Evolutionary conservation across 2,329 filamentous ascomycete species (phyloP).

Genomic region (Colletotrichum sp.): DNA sequence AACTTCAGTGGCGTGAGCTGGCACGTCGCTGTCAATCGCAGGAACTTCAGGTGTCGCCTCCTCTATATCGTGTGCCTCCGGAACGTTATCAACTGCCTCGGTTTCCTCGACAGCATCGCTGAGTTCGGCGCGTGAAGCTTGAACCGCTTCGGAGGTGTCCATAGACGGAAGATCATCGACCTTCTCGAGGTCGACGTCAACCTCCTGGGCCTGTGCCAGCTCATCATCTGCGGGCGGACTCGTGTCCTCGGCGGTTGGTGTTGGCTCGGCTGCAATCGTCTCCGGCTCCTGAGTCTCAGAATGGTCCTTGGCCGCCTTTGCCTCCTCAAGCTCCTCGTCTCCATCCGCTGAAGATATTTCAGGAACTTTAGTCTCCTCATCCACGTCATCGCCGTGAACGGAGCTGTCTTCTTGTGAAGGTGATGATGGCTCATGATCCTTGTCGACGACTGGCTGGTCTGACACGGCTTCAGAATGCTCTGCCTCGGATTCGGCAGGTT

Average conservation of each 20-base stretch:
- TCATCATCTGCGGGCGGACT: background rate
- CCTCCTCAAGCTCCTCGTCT: background rate
- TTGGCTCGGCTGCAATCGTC: background rate
- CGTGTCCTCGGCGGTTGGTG: background rate
- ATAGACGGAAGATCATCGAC: background rate
- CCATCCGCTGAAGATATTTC: background rate
- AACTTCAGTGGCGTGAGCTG: background rate
- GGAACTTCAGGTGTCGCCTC: background rate
- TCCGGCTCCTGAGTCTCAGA: background rate
- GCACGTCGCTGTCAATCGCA: background rate
- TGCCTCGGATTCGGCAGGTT: background rate
- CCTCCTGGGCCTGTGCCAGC: background rate
- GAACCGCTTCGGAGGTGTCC: background rate
- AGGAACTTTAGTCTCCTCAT: background rate
- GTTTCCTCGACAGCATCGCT: background rate
- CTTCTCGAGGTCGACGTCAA: background rate
- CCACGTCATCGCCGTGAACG: background rate
- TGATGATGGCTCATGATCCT: background rate
- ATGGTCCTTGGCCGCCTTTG: background rate
- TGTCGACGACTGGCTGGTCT: background rate
- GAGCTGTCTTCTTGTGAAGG: background rate
- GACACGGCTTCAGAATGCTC: background rate
- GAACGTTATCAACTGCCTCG: background rate
- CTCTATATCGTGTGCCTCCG: background rate
- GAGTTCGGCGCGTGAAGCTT: fast-evolving